phyloP scores from a whole-genome alignment of 2,329 filamentous ascomycete species.

The Bipolaris sorokiniana region DNA sequence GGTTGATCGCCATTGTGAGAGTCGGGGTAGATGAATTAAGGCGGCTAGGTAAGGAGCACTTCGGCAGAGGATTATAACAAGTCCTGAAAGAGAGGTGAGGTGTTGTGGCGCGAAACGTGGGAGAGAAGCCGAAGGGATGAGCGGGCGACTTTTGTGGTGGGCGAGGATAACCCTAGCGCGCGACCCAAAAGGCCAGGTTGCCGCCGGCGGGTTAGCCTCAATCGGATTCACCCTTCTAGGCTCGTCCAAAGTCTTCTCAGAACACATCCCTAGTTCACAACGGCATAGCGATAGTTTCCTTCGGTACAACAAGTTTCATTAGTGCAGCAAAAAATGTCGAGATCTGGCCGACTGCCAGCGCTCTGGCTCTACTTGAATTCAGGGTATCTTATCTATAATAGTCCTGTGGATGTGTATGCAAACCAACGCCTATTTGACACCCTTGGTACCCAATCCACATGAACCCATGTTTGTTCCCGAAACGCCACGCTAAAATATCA shows the following conservation, averaged over 20 bases:
- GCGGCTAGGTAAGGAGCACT: not conserved
- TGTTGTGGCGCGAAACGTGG: slow-evolving; percentile 21
- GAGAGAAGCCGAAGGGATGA: slow-evolving; percentile 13
- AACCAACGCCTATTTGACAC: not conserved
- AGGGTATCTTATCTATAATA: slow-evolving; percentile 38
- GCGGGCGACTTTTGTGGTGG: slow-evolving; percentile 35
- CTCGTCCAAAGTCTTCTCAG: slow-evolving; percentile 36
- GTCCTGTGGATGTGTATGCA: slow-evolving; percentile 10
- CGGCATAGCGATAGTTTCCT: not conserved
- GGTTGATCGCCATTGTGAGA: slow-evolving; percentile 46
- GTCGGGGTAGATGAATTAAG: not conserved
- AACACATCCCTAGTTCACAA: slow-evolving; percentile 22
- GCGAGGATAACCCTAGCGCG: slow-evolving; percentile 23
- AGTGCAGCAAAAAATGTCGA: not conserved
- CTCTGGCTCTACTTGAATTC: slow-evolving; percentile 9
- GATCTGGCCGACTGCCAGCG: not conserved
- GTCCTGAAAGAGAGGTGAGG: slow-evolving; percentile 2
- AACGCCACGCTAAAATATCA: slow-evolving; percentile 35
- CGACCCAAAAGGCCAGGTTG: slow-evolving; percentile 40
- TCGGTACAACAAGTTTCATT: not conserved
- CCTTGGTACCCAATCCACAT: not conserved
- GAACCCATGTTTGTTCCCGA: slow-evolving; percentile 15
- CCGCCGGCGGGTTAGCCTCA: slow-evolving; percentile 25
- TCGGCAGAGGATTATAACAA: slow-evolving; percentile 1
- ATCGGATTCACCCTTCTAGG: slow-evolving; percentile 30